phyloP scores from a whole-genome alignment of 1,284 basidiomycete species.

The Cryptococcus amylolentus region DNA sequence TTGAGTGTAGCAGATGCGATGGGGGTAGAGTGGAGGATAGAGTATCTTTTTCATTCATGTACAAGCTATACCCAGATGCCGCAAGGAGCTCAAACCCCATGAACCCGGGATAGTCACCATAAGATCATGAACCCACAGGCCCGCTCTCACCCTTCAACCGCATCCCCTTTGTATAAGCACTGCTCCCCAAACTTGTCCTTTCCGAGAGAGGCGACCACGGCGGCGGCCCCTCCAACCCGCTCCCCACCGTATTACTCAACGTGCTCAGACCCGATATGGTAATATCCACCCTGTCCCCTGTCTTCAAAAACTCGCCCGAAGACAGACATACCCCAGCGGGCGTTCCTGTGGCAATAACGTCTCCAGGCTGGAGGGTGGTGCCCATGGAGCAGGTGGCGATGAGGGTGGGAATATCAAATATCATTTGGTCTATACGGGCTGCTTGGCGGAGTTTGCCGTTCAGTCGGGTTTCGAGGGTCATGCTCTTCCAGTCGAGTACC shows the following conservation, averaged over 20 bases:
- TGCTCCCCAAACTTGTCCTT: neutral
- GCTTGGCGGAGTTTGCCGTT: conserved; percentile 42
- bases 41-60: neutral
- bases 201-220: neutral
- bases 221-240: neutral
- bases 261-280: conserved; percentile 35
- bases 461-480: conserved; percentile 35
- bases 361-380: conserved; percentile 43
- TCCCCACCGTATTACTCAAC: conserved; percentile 20
- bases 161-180: neutral
- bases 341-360: conserved; percentile 39
- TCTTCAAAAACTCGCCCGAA: conserved; percentile 30
- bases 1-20: neutral
- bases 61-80: too few species aligned
- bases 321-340: conserved; percentile 41
- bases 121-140: conserved; percentile 2
- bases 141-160: neutral
- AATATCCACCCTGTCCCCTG: conserved; percentile 41
- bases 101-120: neutral
- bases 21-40: neutral
- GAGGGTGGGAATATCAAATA: conserved; percentile 45
- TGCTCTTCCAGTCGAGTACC: conserved; percentile 23
- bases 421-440: conserved; percentile 36
- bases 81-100: neutral
- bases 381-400: conserved; percentile 42